Conservation (phyloP, 495 filamentous ascomycete species). For the Xylaria sp. region DNA sequence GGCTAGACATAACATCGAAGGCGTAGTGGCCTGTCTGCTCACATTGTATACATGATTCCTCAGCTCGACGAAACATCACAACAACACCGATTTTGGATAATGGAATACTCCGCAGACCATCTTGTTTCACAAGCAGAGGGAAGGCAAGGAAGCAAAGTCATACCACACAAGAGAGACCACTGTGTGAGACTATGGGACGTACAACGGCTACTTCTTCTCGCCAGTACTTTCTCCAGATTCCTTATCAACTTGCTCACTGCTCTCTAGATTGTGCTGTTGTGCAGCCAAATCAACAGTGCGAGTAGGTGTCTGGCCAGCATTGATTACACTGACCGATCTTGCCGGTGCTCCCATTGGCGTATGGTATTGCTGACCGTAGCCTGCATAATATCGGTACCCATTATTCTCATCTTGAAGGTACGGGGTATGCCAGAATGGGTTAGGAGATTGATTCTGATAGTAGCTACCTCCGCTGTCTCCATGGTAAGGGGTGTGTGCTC, state of each 20-base stretch:
- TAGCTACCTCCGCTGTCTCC: conserved; percentile 9
- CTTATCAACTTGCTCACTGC: conserved; percentile 11
- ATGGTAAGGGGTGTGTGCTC: conserved; percentile 18
- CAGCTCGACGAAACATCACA: conserved; percentile 18
- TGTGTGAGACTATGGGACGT: not conserved
- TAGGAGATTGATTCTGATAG: conserved; percentile 17
- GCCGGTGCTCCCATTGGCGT: conserved; percentile 11
- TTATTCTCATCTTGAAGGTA: conserved; percentile 28
- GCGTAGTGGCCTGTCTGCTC: conserved; percentile 20
- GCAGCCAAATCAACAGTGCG: conserved; percentile 14
- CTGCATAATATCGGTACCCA: conserved; percentile 24
- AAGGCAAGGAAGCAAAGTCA: conserved; percentile 11
- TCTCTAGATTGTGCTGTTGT: conserved; percentile 22
- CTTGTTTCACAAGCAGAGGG: conserved; percentile 13
- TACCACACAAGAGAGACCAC: not conserved
- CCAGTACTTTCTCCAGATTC: conserved; percentile 7
- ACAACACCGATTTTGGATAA: conserved; percentile 12
- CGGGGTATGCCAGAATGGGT: conserved; percentile 22
- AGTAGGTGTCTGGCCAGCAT: conserved; percentile 21
- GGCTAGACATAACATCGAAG: conserved; percentile 5
- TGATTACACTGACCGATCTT: conserved; percentile 7
- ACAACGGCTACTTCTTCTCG: conserved; percentile 22
- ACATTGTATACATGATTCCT: conserved; percentile 12
- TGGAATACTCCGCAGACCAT: conserved; percentile 1
- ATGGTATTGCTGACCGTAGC: conserved; percentile 19